These are phyloP conservation scores for Rhododendron ferrugineum DNA, from an alignment of 148 eudicot species.

Conservation along the genomic window DNA sequence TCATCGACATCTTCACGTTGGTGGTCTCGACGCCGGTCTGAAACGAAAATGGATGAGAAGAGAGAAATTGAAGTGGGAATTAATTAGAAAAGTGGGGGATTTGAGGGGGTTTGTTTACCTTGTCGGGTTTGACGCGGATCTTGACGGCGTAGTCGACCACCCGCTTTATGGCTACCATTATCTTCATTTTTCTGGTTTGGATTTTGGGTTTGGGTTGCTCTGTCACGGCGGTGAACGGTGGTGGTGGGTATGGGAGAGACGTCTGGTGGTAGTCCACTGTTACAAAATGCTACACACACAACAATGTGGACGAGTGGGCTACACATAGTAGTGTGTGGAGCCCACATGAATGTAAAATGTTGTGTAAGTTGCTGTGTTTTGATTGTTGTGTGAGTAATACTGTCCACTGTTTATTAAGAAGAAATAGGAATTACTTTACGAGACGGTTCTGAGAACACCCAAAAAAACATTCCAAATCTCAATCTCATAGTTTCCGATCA, in stretches of 20 bases:
- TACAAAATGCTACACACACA: no score
- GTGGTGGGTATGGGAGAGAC: background rate
- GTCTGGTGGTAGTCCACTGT: background rate
- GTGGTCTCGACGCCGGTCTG: slow-evolving; percentile 85
- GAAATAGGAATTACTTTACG: no score
- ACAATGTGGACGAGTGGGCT: no score
- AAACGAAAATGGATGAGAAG: background rate
- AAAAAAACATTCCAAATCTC: no score
- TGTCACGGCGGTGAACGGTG: background rate
- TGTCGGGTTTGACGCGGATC: slow-evolving; percentile 88
- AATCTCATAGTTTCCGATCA: no score
- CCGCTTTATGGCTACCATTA: slow-evolving; percentile 85
- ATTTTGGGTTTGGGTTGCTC: background rate
- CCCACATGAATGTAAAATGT: no score
- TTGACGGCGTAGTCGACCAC: slow-evolving; percentile 97
- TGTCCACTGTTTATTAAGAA: background rate
- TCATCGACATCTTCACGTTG: slow-evolving; percentile 98
- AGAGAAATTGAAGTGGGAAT: background rate
- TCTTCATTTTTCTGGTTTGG: slow-evolving; percentile 49
- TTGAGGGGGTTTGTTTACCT: slow-evolving; percentile 31
- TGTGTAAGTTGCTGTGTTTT: no score
- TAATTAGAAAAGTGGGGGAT: background rate
- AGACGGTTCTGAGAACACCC: no score
- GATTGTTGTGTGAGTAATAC: no score
- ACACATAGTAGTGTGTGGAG: no score